Conservation (phyloP, 495 filamentous ascomycete species). For the Aspergillus mulundensis region DNA sequence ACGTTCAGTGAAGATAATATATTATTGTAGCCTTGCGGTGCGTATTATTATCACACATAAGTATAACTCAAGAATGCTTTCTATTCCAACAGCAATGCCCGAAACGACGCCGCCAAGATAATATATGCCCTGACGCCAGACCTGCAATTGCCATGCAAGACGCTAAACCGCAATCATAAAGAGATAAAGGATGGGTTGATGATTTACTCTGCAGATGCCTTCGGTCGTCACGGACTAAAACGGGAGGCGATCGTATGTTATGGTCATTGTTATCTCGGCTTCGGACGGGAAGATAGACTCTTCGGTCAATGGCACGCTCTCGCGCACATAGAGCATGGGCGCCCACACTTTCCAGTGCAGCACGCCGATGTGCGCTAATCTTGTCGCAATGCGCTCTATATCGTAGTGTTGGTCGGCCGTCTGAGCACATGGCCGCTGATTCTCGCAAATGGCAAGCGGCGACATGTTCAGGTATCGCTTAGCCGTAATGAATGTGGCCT, state of each 20-base stretch:
- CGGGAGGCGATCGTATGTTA: slow-evolving; percentile 6
- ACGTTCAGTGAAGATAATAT: neutral
- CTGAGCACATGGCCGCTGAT: slow-evolving; percentile 32
- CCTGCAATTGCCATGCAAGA: slow-evolving; percentile 26
- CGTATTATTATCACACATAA: neutral
- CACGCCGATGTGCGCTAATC: slow-evolving; percentile 72
- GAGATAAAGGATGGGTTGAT: slow-evolving; percentile 5
- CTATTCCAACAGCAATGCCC: slow-evolving; percentile 11
- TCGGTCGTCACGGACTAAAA: slow-evolving; percentile 8
- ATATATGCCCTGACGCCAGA: slow-evolving; percentile 21
- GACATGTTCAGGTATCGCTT: slow-evolving; percentile 39
- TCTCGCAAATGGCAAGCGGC: slow-evolving; percentile 44
- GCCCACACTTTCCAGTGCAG: slow-evolving; percentile 89
- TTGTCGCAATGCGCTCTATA: slow-evolving; percentile 64
- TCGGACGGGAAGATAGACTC: slow-evolving; percentile 15
- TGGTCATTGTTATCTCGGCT: slow-evolving; percentile 17
- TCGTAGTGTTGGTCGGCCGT: slow-evolving; percentile 38
- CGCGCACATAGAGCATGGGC: slow-evolving; percentile 57
- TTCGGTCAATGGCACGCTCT: slow-evolving; percentile 28
- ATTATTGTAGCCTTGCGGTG: neutral
- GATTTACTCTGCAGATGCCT: neutral
- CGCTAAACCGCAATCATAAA: slow-evolving; percentile 35
- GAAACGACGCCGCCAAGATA: slow-evolving; percentile 8
- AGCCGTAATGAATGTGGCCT: slow-evolving; percentile 30
- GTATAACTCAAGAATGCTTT: neutral